phyloP scores from a whole-genome alignment of 1,284 basidiomycete species.

The Hemileia vastatrix region DNA sequence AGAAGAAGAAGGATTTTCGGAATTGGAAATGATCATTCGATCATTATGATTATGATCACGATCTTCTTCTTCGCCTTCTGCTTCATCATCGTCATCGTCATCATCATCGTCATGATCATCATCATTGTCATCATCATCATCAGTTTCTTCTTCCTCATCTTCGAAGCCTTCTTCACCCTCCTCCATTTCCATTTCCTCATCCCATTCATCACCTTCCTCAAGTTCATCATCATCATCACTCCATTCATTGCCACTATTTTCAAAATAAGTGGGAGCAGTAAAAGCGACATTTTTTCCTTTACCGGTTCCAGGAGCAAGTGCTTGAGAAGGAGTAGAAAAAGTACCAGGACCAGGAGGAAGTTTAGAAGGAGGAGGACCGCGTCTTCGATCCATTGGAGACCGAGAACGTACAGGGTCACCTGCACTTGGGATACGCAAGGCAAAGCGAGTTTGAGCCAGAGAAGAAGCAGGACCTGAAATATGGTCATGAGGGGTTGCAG shows the following conservation, averaged over 20 bases:
- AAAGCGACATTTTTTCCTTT: conserved; percentile 45
- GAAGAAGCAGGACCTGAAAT: conserved; percentile 36
- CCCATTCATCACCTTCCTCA: conserved; percentile 34
- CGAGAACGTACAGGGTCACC: conserved; percentile 25
- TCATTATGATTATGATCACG: too few species aligned
- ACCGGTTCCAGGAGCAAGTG: conserved; percentile 24
- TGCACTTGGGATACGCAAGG: conserved; percentile 29
- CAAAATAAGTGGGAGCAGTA: conserved; percentile 49
- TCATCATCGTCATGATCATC: conserved; percentile 21
- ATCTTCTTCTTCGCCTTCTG: conserved; percentile 23
- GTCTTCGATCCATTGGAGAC: conserved; percentile 23
- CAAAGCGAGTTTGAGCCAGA: conserved; percentile 33
- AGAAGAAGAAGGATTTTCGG: too few species aligned
- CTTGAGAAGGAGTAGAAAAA: conserved; percentile 32
- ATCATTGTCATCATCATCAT: conserved; percentile 23
- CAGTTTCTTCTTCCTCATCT: conserved; percentile 26
- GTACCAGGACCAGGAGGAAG: conserved; percentile 30
- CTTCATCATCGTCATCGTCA: conserved; percentile 15
- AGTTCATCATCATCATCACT: conserved; percentile 68
- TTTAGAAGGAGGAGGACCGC: conserved; percentile 29
- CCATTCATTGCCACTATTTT: conserved; percentile 52
- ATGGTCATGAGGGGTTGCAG: conserved; percentile 39
- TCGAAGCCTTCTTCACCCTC: conserved; percentile 48
- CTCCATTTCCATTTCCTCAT: conserved; percentile 53
- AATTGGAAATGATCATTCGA: too few species aligned